phyloP scores from a whole-genome alignment of 2,329 filamentous ascomycete genomes.

The Coniochaeta sp. region DNA sequence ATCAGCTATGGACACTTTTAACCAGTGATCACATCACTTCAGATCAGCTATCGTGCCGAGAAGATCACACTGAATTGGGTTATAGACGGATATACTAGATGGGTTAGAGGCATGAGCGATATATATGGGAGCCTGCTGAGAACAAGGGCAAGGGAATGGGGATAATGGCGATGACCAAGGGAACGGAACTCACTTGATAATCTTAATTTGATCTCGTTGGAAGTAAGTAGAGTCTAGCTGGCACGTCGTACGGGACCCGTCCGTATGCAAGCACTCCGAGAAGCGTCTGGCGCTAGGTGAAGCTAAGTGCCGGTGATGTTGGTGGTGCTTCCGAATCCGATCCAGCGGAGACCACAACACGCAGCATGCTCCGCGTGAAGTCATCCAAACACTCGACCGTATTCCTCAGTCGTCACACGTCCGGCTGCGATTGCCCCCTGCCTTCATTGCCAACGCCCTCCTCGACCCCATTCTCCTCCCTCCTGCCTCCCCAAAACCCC shows the following conservation, averaged over 20 bases:
- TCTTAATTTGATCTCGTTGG: neutral
- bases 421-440: neutral
- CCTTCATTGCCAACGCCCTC: neutral
- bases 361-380: neutral
- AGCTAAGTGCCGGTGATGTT: neutral
- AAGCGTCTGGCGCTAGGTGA: neutral
- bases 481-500: constrained; percentile 54
- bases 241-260: neutral
- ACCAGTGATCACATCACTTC: no score
- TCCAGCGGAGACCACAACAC: neutral
- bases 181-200: neutral
- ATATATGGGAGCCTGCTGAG: neutral
- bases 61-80: neutral
- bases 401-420: neutral
- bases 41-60: neutral
- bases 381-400: neutral
- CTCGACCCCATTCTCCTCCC: constrained; percentile 19
- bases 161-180: neutral
- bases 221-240: neutral
- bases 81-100: neutral
- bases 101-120: neutral
- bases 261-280: neutral
- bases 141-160: neutral
- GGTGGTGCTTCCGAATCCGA: neutral
- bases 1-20: no score